These are phyloP conservation scores for Talaromyces borbonicus DNA, from an alignment of 495 filamentous ascomycete genomes.

Conservation along the genomic window DNA sequence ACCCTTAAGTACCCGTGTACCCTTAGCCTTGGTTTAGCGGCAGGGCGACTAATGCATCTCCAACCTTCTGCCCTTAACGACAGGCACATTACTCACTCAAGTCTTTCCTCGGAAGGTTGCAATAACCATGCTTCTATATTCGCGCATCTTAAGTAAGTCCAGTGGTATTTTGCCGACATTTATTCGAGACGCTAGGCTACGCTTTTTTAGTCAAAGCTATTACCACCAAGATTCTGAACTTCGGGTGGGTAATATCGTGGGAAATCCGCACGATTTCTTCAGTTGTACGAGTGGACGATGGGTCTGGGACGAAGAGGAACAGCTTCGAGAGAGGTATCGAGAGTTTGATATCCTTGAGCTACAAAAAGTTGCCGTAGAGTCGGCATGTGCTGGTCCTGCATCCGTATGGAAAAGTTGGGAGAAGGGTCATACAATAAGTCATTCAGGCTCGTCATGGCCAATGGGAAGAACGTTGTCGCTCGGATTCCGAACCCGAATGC, in stretches of 20 bases:
- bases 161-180: no score
- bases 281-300: slow-evolving; percentile 24
- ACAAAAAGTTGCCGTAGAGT: slow-evolving; percentile 12
- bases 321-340: slow-evolving; percentile 15
- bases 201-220: no score
- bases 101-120: no score
- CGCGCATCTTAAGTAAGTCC: no score
- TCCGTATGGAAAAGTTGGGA: slow-evolving; percentile 18
- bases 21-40: no score
- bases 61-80: no score
- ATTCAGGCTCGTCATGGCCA: slow-evolving; percentile 26
- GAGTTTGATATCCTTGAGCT: slow-evolving; percentile 20
- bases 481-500: slow-evolving; percentile 24
- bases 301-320: slow-evolving; percentile 19
- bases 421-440: slow-evolving; percentile 33
- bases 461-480: slow-evolving; percentile 23
- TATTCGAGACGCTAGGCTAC: no score
- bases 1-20: no score
- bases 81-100: no score
- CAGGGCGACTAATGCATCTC: no score
- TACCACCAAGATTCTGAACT: not conserved
- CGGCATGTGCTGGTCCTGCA: slow-evolving; percentile 11
- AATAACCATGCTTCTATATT: no score
- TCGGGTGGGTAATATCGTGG: not conserved
- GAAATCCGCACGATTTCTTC: slow-evolving; percentile 15